Evolutionary conservation across 352 stramenopile genomes (phyloP), one percentile per base, ranked within the genome.

Genomic region (Pythium oligandrum): DNA sequence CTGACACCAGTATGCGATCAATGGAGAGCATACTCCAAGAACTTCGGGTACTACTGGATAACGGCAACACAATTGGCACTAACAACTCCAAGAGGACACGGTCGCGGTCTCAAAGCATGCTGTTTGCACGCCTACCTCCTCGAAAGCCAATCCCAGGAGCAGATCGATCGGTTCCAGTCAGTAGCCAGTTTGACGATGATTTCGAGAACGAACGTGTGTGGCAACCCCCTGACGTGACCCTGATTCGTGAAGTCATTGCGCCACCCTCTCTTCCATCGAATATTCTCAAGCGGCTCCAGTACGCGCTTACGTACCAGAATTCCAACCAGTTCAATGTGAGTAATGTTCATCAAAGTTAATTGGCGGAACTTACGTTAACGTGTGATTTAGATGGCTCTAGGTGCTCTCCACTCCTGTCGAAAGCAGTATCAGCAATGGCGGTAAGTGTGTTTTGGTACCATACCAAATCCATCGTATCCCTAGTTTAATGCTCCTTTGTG

Each of bases 221-320:
- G 40, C 50, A 68, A 8, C 71, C 59, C 3, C 74, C 77, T 2
- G 62, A 73, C 30, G 65, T 88, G 11, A 59, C 70, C 7, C 71
- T 90, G 53, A 87, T 90, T 34, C 69, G 65, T 33, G 80, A 88
- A 36, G 52, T 86, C 44, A 40, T 80, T 1, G 66, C 76, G 17
- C 74, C 79, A 17, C 77, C 80, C 8, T 37, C 54, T 0, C 50
- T 88, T 26, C 60, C 73, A 11, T 8, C 51, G 12, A 65, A 68
- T 11, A 59, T 80, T 6, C 63, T 80, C 34, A 68, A 78, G 10
- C 58, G 75, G 44, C 59, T 90, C 10, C 73, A 87, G 56, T 68
- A 65, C 48, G 70, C 68, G 1, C 57, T 90, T 45, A 80, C 76
- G 30, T 86, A 80, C 47, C 80, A 90, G 51, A 90, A 88, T 51